A percentile compares a stretch with the other conserved stretches of the same genome.
phyloP scores from a whole-genome alignment of 179 eudicot species.

The Amaranthus tricolor region DNA sequence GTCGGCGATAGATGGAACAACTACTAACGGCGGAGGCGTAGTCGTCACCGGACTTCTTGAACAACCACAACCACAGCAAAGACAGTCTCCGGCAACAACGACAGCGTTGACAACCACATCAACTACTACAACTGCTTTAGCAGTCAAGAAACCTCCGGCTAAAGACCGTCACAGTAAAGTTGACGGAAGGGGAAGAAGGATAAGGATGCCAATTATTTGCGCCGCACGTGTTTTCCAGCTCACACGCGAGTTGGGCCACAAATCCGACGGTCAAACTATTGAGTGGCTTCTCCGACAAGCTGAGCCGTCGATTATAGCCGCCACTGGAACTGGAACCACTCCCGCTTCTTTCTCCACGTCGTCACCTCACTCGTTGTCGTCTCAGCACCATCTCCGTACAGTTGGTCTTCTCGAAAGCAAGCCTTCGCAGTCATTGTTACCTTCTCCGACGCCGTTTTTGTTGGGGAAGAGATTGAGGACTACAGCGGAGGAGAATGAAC shows the following conservation, averaged over 20 bases:
- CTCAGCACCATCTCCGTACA: slow-evolving; percentile 21
- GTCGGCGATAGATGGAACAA: slow-evolving; percentile 55
- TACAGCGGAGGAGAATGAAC: slow-evolving; percentile 34
- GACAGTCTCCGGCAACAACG: not conserved
- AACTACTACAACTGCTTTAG: slow-evolving; percentile 20
- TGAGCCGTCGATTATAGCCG: slow-evolving; percentile 82
- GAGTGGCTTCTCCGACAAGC: slow-evolving; percentile 88
- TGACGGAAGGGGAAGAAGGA: slow-evolving; percentile 66
- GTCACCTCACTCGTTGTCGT: slow-evolving; percentile 33
- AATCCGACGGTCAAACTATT: slow-evolving; percentile 74
- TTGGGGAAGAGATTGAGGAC: slow-evolving; percentile 73
- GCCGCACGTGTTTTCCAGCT: slow-evolving; percentile 75
- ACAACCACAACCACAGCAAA: not conserved
- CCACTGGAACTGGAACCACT: slow-evolving; percentile 74
- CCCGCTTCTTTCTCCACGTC: slow-evolving; percentile 70
- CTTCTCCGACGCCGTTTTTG: slow-evolving; percentile 54
- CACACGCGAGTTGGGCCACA: slow-evolving; percentile 70
- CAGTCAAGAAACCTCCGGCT: slow-evolving; percentile 77
- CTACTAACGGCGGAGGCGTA: slow-evolving; percentile 24
- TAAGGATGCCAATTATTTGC: slow-evolving; percentile 74
- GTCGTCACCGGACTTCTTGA: not conserved
- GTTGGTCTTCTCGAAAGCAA: slow-evolving; percentile 17
- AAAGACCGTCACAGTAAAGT: slow-evolving; percentile 82
- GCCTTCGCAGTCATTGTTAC: not conserved
- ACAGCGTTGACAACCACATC: not conserved